phyloP scores from a whole-genome alignment of 2,329 filamentous ascomycete species.

The Mycosphaerella arachidis region DNA sequence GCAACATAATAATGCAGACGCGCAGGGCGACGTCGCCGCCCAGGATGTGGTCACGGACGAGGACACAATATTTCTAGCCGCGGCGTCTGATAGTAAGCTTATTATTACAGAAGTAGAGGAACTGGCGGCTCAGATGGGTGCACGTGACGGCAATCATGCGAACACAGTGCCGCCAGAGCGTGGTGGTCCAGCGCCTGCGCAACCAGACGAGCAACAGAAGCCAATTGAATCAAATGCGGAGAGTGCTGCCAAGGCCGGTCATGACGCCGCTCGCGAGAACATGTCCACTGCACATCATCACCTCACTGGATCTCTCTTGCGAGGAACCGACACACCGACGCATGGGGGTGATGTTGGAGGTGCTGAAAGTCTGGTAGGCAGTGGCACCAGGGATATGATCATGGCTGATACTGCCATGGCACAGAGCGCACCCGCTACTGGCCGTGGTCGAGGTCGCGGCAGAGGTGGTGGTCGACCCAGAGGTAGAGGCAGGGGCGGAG shows the following conservation, averaged over 20 bases:
- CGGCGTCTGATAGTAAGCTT: conserved; percentile 2
- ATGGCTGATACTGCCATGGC: conserved; percentile 1
- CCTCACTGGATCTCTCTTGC: conserved; percentile 35
- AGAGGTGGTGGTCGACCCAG: conserved; percentile 30
- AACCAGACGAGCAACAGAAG: conserved; percentile 41
- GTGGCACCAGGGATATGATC: not conserved
- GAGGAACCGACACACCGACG: conserved; percentile 28
- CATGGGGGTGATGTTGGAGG: conserved; percentile 13
- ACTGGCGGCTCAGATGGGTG: not conserved
- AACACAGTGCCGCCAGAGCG: not conserved
- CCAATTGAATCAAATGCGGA: conserved; percentile 35
- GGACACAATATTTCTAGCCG: not conserved
- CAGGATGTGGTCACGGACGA: not conserved
- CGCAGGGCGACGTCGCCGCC: not conserved
- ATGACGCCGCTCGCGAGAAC: conserved; percentile 44
- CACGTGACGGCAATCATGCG: not conserved
- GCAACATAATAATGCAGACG: not conserved
- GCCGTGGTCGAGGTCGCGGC: conserved; percentile 29
- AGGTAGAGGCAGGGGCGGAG: conserved; percentile 36
- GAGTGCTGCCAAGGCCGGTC: conserved; percentile 30
- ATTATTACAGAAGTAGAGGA: not conserved
- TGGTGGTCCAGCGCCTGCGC: conserved; percentile 17
- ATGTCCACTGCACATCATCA: conserved; percentile 44
- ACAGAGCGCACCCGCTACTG: conserved; percentile 4
- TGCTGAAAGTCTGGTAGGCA: conserved; percentile 6